Percentiles rank a stretch among this genome's conserved stretches.
phyloP scores from a whole-genome alignment of 73 alveolate species.

The Paramecium sexaurelia region DNA sequence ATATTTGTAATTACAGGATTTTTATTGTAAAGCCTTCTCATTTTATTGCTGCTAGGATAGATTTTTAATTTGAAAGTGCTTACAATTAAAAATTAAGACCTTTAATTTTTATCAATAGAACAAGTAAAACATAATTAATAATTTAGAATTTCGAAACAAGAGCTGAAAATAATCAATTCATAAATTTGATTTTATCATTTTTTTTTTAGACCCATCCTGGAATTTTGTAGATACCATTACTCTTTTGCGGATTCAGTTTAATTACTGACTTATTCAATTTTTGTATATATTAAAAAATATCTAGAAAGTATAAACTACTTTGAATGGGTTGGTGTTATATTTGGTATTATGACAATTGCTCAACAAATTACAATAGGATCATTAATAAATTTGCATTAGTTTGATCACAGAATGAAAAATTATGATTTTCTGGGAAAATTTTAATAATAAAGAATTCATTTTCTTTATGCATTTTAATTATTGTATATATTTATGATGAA shows the following conservation, averaged over 20 bases:
- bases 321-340: neutral
- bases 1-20: neutral
- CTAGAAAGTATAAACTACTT: neutral
- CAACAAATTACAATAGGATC: neutral
- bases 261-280: neutral
- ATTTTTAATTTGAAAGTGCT: neutral
- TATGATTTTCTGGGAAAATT: neutral
- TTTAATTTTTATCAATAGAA: neutral
- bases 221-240: neutral
- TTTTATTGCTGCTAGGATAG: neutral
- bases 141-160: neutral
- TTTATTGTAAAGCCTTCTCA: neutral
- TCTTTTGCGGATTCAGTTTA: conserved; percentile 32
- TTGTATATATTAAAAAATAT: neutral
- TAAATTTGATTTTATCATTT: neutral
- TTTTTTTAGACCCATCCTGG: neutral
- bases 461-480: neutral
- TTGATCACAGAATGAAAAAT: neutral
- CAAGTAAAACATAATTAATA: neutral
- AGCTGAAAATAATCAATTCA: neutral
- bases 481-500: neutral
- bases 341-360: neutral
- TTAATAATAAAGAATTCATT: neutral
- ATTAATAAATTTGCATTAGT: conserved; percentile 23
- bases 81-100: neutral